Evolutionary conservation across 768 basidiomycete genomes (phyloP), one percentile per base, ranked within the genome.

Genomic region (Rhizopogon roseolus): DNA sequence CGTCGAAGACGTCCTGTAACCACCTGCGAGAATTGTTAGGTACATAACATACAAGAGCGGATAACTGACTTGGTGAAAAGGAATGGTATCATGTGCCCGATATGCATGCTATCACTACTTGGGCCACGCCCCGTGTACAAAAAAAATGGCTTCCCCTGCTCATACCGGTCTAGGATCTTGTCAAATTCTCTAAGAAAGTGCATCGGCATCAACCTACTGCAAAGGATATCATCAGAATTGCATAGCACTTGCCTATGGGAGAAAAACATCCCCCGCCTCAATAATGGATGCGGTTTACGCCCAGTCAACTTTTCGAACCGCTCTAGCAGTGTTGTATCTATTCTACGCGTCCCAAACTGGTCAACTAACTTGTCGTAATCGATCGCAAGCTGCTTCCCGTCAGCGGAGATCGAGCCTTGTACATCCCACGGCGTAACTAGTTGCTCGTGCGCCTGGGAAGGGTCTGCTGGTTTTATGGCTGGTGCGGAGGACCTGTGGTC

Each of bases 361-460:
- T 82, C 82, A 53, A 98, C 76, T 57, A 98, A 81, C 76, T 97
- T 98, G 73, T 96, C 90, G 63, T 99, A 99, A 73, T 99, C 91
- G 70, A 98, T 98, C 49, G 83, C 93, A 52, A 85, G 85, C 73
- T 97, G 87, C 64, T 89, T 87, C 52, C 97, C 97, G 62, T 97
- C 93, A 19, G 73, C 79, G 5, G 90, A 82, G 9, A 97, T 87
- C 28, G 84, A 86, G 49, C 96, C 97, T 61, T 96, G 88, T 6
- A 98, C 97, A 60, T 98, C 93, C 91, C 97, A 99, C 14, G 97
- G 97, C 0, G 97, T 98, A 42, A 99, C 86, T 50, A 93, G 78
- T 68, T 98, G 95, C 16, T 79, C 84, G 50, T 79, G 76, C 0
- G 66, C 61, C 8, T 56, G 45, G 4, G 68, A 50, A 0, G 65